Base-by-base conservation (phyloP, 2,329 filamentous ascomycete species). In the Penicillium sp. region DNA sequence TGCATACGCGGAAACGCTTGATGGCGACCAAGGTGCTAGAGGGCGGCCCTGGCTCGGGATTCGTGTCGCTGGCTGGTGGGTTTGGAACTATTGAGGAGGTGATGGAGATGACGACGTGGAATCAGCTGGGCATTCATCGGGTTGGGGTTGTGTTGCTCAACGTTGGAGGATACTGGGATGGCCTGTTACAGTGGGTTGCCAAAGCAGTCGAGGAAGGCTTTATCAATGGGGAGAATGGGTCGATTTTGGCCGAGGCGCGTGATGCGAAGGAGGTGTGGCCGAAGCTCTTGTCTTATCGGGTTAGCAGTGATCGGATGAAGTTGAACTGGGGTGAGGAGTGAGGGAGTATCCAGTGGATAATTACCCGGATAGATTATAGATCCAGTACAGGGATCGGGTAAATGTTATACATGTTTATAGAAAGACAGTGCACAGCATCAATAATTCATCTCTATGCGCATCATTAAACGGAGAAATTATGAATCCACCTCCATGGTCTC, bases 21-120 rank as follows among this genome's bases (percentile, higher is more conserved):
- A 97, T 98, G 93, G 91, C 90, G 6, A 77, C 82, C 59, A 86
- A 91, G 67, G 89, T 97, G 13, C 79, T 94, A 20, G 78, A 81
- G 16, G 89, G 89, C 22, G 90, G 86, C 0, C 82, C 84, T 0
- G 91, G 91, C 1, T 85, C 82, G 47, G 91, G 91, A 10, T 98
- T 98, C 71, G 82, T 98, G 32, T 89, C 89, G 23, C 74, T 98
- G 49, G 82, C 80, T 45, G 91, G 91, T 35, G 93, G 93, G 0
- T 98, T 91, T 69, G 93, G 93, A 16, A 98, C 93, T 2, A 79
- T 97, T 66, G 93, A 98, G 74, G 93, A 98, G 75, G 77, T 97
- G 49, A 90, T 96, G 77, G 93, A 98, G 77, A 78, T 98, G 65
- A 89, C 95, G 24, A 75, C 72, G 3, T 98, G 93, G 90, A 97